These are phyloP conservation scores for Rhizopogon roseolus DNA, from an alignment of 768 basidiomycete species.

Conservation along the genomic window DNA sequence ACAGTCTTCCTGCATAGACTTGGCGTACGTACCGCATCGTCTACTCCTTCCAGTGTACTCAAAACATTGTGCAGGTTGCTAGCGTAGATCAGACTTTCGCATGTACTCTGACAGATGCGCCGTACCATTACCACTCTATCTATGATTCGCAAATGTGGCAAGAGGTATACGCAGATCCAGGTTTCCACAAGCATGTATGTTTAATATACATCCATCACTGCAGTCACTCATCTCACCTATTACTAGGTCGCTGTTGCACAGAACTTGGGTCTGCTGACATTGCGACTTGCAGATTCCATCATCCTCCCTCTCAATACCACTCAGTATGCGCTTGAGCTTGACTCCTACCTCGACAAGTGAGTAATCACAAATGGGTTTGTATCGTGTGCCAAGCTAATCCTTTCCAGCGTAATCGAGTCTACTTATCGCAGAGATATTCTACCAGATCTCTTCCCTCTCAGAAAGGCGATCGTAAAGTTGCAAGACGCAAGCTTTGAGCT, in stretches of 20 bases:
- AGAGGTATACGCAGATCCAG: slow-evolving; percentile 70
- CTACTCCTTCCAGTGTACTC: background rate
- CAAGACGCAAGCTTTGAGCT: slow-evolving; percentile 48
- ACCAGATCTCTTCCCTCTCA: slow-evolving; percentile 37
- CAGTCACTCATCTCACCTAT: background rate
- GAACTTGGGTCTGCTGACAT: slow-evolving; percentile 55
- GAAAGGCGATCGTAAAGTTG: slow-evolving; percentile 41
- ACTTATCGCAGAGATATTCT: slow-evolving; percentile 13
- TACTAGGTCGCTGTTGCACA: slow-evolving; percentile 61
- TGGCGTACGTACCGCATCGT: slow-evolving; percentile 40
- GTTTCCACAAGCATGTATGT: slow-evolving; percentile 56
- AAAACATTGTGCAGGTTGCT: slow-evolving; percentile 22
- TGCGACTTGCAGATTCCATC: slow-evolving; percentile 61
- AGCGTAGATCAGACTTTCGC: slow-evolving; percentile 28
- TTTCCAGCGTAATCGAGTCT: slow-evolving; percentile 46
- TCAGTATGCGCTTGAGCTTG: slow-evolving; percentile 66
- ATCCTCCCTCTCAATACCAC: slow-evolving; percentile 74
- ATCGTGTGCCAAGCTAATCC: slow-evolving; percentile 12
- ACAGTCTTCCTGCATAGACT: slow-evolving; percentile 85
- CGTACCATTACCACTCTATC: slow-evolving; percentile 74
- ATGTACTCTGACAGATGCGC: slow-evolving; percentile 44
- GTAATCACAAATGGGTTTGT: slow-evolving; percentile 20
- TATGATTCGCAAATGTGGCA: slow-evolving; percentile 75
- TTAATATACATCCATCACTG: background rate
- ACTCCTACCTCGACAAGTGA: slow-evolving; percentile 56